Percentiles rank a stretch among this genome's conserved stretches.
These are phyloP conservation scores for Ambrosia trifida DNA, from an alignment of 129 eudicot genomes.

Conservation along the genomic window DNA sequence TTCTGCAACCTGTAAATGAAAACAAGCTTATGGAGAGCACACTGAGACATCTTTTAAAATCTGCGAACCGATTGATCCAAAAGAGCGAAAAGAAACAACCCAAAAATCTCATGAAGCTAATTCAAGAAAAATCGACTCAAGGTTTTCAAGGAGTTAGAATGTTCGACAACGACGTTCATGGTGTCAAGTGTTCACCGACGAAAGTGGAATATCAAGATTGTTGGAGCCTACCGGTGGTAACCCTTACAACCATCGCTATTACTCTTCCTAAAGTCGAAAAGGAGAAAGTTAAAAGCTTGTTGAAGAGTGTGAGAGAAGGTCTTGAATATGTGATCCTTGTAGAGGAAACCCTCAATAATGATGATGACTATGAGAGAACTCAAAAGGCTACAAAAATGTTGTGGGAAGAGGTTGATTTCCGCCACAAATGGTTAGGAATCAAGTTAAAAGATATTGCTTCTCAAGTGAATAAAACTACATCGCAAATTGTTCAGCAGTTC, in stretches of 20 bases:
- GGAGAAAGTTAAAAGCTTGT: not conserved
- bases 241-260: constrained; percentile 39
- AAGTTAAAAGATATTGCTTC: not conserved
- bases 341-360: constrained; percentile 21
- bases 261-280: constrained; percentile 28
- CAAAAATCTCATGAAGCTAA: constrained; percentile 6
- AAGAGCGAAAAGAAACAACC: constrained; percentile 15
- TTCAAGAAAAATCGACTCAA: not conserved
- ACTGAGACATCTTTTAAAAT: not conserved
- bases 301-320: constrained; percentile 12
- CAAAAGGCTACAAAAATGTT: not conserved
- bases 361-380: not conserved
- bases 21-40: constrained; percentile 5
- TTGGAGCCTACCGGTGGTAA: constrained; percentile 37
- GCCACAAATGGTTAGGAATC: not conserved
- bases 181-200: not conserved
- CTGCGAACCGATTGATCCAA: not conserved
- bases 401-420: not conserved
- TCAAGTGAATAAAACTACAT: no score
- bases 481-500: not conserved
- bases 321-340: constrained; percentile 3
- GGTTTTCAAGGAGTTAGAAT: constrained; percentile 30
- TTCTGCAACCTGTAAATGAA: constrained; percentile 4
- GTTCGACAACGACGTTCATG: constrained; percentile 18
- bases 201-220: constrained; percentile 28